A percentile compares a stretch with the other conserved stretches of the same genome.
Conservation (phyloP, 1,139 yeast genomes). For the Geotrichum aggregatum region DNA sequence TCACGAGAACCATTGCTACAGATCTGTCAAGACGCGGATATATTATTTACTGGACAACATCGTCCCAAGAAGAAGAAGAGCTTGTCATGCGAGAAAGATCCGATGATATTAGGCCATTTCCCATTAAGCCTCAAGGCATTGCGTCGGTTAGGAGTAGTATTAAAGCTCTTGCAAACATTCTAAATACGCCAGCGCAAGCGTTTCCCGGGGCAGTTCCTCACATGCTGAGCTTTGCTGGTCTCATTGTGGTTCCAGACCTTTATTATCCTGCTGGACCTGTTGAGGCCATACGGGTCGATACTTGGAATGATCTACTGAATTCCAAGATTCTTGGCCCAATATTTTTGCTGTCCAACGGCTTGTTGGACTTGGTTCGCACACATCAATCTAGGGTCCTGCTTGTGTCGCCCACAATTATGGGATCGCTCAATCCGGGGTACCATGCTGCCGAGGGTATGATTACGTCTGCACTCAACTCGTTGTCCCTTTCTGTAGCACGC, state of each 20-base stretch:
- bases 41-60: conserved; percentile 69
- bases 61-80: conserved; percentile 59
- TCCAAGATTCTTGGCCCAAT: conserved; percentile 49
- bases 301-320: conserved; percentile 51
- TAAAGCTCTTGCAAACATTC: conserved; percentile 41
- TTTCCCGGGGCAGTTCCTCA: conserved; percentile 56
- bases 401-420: conserved; percentile 42
- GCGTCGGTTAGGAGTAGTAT: conserved; percentile 40
- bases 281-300: conserved; percentile 50
- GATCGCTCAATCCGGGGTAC: conserved; percentile 41
- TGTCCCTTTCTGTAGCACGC: conserved; percentile 40
- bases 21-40: conserved; percentile 78
- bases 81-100: conserved; percentile 53
- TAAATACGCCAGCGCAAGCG: conserved; percentile 43
- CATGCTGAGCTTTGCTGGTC: conserved; percentile 50
- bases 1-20: conserved; percentile 63
- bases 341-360: conserved; percentile 53
- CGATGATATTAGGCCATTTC: conserved; percentile 54
- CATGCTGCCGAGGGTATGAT: conserved; percentile 42
- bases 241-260: conserved; percentile 61
- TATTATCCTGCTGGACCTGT: conserved; percentile 68
- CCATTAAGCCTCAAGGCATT: conserved; percentile 45
- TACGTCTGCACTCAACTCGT: conserved; percentile 37
- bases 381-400: conserved; percentile 42
- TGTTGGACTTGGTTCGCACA: conserved; percentile 52